Percentiles rank a stretch among this genome's conserved stretches.
These are phyloP conservation scores for Brasenia schreberi DNA, from an alignment of 164 flowering plant species.

Conservation along the genomic window DNA sequence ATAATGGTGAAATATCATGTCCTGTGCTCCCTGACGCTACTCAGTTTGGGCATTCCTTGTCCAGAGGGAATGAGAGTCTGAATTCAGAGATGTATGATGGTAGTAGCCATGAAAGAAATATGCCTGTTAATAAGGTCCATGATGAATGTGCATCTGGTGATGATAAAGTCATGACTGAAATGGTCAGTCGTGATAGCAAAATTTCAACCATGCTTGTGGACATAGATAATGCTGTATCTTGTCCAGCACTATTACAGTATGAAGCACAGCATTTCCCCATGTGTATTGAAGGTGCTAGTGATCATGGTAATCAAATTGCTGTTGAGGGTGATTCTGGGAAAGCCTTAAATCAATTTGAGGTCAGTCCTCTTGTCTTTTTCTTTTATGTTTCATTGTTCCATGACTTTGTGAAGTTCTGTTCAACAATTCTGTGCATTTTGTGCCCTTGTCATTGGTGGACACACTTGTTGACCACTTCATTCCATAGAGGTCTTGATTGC, in stretches of 20 bases:
- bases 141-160: too few species aligned
- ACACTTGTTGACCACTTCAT: too few species aligned
- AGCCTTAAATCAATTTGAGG: too few species aligned
- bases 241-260: background rate
- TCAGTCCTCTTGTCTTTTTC: too few species aligned
- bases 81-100: background rate
- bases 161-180: background rate
- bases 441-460: too few species aligned
- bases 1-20: background rate
- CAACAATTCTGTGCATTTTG: too few species aligned
- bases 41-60: background rate
- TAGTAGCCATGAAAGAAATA: background rate
- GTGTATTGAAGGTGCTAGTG: background rate
- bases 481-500: too few species aligned
- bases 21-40: background rate
- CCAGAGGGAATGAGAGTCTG: background rate
- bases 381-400: too few species aligned
- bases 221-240: background rate
- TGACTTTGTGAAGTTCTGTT: too few species aligned
- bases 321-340: too few species aligned
- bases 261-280: background rate
- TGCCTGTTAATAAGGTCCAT: background rate
- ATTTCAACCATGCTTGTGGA: background rate
- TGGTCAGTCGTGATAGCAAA: background rate
- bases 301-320: too few species aligned